Evolutionary conservation across 1,284 basidiomycete genomes (phyloP).

Genomic region (Apiotrichum laibachii): DNA sequence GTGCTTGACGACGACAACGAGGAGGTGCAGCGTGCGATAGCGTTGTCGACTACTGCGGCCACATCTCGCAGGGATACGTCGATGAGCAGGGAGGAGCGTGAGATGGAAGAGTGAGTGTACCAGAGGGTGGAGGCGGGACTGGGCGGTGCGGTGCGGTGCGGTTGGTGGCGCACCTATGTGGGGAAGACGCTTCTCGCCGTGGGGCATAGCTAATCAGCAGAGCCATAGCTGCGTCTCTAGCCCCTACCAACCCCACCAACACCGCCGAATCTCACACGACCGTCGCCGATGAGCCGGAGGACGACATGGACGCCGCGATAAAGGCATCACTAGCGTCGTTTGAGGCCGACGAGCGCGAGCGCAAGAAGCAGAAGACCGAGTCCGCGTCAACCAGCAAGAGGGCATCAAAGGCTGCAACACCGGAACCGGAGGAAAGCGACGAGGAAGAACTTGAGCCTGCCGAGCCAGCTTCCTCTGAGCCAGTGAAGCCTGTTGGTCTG

Average conservation of each 20-base stretch:
- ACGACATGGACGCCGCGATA: slow-evolving; percentile 21
- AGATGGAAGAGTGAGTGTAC: slow-evolving; percentile 39
- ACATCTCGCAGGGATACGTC: slow-evolving; percentile 36
- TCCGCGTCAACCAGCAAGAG: not conserved
- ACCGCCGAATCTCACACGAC: not conserved
- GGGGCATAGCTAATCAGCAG: slow-evolving; percentile 17
- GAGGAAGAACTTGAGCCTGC: not conserved
- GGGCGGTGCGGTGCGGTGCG: not conserved
- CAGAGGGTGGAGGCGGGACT: too few species aligned
- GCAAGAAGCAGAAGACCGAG: slow-evolving; percentile 9
- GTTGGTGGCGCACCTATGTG: not conserved
- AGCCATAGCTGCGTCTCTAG: slow-evolving; percentile 37
- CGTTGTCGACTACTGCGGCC: not conserved
- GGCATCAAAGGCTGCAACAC: not conserved
- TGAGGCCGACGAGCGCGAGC: slow-evolving; percentile 9
- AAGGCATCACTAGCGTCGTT: slow-evolving; percentile 22
- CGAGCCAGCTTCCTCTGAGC: not conserved
- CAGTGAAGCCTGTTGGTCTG: not conserved
- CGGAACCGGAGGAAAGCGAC: not conserved
- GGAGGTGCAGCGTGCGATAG: slow-evolving; percentile 29
- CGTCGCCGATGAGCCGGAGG: slow-evolving; percentile 13
- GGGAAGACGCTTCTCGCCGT: too few species aligned
- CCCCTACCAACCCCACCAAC: not conserved
- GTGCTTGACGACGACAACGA: slow-evolving; percentile 35
- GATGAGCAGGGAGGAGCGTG: slow-evolving; percentile 35